Percentiles rank a stretch among this genome's conserved stretches.
Conservation (phyloP, 1,139 yeast species). For the Taiozyma onychis region DNA sequence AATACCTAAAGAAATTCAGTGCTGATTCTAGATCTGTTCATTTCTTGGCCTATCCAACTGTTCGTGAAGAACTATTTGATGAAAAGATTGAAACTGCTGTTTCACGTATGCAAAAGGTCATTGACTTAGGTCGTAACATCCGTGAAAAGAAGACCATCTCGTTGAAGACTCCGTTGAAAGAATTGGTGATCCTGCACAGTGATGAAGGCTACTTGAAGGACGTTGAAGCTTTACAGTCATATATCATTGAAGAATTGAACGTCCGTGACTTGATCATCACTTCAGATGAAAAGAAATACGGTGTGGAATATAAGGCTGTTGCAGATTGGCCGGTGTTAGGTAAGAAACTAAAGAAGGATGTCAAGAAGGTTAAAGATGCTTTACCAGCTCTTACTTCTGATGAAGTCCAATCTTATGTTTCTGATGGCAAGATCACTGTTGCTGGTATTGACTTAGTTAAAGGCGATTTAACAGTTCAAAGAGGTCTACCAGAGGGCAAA, state of each 20-base stretch:
- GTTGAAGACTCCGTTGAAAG: slow-evolving; percentile 89
- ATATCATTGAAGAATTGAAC: slow-evolving; percentile 86
- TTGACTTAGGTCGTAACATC: slow-evolving; percentile 91
- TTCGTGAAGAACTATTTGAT: slow-evolving; percentile 78
- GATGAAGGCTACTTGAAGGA: slow-evolving; percentile 72
- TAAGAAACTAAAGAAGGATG: slow-evolving; percentile 92
- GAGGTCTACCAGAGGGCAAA: slow-evolving; percentile 72
- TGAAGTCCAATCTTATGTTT: slow-evolving; percentile 73
- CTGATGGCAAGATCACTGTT: slow-evolving; percentile 70
- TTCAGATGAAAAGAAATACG: slow-evolving; percentile 84
- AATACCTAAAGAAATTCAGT: slow-evolving; percentile 36
- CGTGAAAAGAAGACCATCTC: slow-evolving; percentile 95
- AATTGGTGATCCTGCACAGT: slow-evolving; percentile 79
- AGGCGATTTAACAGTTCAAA: slow-evolving; percentile 86
- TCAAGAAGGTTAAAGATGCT: slow-evolving; percentile 90
- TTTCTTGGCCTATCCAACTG: slow-evolving; percentile 83
- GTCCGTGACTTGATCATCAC: slow-evolving; percentile 86
- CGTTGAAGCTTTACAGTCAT: slow-evolving; percentile 68
- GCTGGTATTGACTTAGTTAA: slow-evolving; percentile 83
- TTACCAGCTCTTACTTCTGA: slow-evolving; percentile 75
- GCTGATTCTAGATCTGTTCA: slow-evolving; percentile 82
- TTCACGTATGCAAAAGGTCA: slow-evolving; percentile 93
- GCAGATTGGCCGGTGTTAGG: slow-evolving; percentile 99
- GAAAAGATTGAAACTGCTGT: slow-evolving; percentile 78
- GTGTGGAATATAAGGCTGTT: slow-evolving; percentile 87